phyloP scores from a whole-genome alignment of 345 rosid species.

The Angophora floribunda region DNA sequence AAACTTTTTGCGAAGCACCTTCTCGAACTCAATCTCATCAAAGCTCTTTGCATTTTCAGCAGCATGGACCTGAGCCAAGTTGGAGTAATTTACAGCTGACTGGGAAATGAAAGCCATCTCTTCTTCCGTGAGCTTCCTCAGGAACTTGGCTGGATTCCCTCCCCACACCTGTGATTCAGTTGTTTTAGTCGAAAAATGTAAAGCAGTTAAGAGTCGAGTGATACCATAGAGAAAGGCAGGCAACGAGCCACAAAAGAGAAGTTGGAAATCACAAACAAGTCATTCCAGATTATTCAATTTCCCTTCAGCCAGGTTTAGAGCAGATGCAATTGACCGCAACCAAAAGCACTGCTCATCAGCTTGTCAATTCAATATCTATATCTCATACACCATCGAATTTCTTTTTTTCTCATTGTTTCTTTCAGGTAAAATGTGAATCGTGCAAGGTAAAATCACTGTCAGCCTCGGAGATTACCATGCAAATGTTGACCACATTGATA shows the following conservation, averaged over 20 bases:
- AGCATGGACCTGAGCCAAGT: slow-evolving; percentile 86
- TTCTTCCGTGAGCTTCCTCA: slow-evolving; percentile 70
- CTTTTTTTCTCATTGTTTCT: background rate
- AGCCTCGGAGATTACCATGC: background rate
- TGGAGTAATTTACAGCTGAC: slow-evolving; percentile 72
- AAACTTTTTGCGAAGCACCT: slow-evolving; percentile 71
- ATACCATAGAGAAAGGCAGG: background rate
- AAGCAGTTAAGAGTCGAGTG: slow-evolving; percentile 11
- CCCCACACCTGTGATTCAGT: slow-evolving; percentile 65
- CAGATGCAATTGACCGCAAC: background rate
- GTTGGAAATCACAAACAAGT: background rate
- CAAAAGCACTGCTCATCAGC: background rate
- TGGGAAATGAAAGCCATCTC: slow-evolving; percentile 68
- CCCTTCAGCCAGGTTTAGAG: background rate
- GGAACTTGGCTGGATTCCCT: slow-evolving; percentile 94
- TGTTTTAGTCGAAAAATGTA: slow-evolving; percentile 22
- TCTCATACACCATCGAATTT: background rate
- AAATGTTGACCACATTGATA: background rate
- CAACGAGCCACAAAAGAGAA: background rate
- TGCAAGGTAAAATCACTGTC: background rate
- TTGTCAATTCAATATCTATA: background rate
- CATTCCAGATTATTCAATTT: background rate
- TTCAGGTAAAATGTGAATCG: background rate
- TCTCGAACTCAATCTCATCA: slow-evolving; percentile 86
- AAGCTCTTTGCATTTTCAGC: slow-evolving; percentile 83